Evolutionary conservation across 352 stramenopile species (phyloP).

Genomic region (Phytophthora cactorum): DNA sequence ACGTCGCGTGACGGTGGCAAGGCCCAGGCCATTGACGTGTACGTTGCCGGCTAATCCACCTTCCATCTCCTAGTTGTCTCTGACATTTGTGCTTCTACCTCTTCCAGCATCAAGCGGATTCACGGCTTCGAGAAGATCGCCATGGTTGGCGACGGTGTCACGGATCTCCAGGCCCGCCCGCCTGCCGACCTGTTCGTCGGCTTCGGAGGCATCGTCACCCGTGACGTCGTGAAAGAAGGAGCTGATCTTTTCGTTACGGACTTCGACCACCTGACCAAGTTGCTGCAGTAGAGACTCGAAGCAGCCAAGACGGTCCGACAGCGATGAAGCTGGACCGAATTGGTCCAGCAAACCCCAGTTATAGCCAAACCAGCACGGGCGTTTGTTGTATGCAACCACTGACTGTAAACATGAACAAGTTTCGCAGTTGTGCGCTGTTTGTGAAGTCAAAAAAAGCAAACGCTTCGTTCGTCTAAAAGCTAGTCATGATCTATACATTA

Average conservation of each 20-base stretch:
- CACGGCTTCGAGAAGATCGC: conserved; percentile 95
- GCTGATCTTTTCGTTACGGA: conserved; percentile 98
- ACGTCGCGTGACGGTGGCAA: conserved; percentile 91
- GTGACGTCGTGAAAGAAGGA: conserved; percentile 93
- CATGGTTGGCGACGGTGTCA: conserved; percentile 99
- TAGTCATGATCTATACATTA: conserved; percentile 47
- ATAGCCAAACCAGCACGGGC: not conserved
- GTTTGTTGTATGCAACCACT: conserved; percentile 5
- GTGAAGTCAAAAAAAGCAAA: conserved; percentile 33
- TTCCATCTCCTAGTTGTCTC: conserved; percentile 1
- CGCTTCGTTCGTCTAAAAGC: conserved; percentile 41
- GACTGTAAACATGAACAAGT: conserved; percentile 23
- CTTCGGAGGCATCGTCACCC: conserved; percentile 96
- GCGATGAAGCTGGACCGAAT: not conserved
- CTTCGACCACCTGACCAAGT: conserved; percentile 91
- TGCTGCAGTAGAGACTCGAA: conserved; percentile 42
- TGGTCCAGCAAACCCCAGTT: conserved; percentile 2
- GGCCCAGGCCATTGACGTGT: conserved; percentile 79
- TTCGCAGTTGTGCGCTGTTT: conserved; percentile 19
- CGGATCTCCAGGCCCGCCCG: conserved; percentile 97
- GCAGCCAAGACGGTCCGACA: too few relatives aligned
- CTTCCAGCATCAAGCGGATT: conserved; percentile 87
- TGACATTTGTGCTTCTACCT: conserved; percentile 14
- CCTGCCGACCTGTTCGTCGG: conserved; percentile 97
- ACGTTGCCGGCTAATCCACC: conserved; percentile 13